Conservation (phyloP, 2,329 filamentous ascomycete species). For the Kalaharituber pfeilii region DNA sequence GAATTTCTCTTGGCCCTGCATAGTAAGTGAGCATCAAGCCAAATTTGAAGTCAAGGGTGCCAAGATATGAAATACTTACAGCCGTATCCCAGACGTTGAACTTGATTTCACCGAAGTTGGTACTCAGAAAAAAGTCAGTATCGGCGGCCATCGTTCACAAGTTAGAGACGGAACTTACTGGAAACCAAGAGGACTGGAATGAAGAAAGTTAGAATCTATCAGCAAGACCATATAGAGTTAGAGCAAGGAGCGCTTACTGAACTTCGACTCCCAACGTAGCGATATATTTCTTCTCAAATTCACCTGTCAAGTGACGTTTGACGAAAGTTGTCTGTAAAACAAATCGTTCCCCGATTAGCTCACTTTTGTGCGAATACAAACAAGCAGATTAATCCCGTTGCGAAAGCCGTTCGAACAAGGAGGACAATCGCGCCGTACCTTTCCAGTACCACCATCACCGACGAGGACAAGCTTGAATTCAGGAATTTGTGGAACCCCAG, state of each 20-base stretch:
- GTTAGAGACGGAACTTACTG: slow-evolving; percentile 29
- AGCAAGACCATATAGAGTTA: too few species aligned
- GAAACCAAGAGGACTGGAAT: slow-evolving; percentile 65
- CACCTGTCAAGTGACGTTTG: slow-evolving; percentile 98
- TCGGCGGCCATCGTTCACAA: neutral
- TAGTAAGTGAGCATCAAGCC: neutral
- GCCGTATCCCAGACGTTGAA: slow-evolving; percentile 99
- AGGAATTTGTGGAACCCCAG: slow-evolving; percentile 39
- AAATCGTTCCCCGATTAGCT: too few species aligned
- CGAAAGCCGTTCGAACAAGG: slow-evolving; percentile 8
- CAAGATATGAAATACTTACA: slow-evolving; percentile 25
- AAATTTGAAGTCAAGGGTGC: neutral
- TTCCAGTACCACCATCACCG: slow-evolving; percentile 97
- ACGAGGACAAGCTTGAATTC: slow-evolving; percentile 99
- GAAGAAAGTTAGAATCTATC: neutral
- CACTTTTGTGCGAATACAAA: too few species aligned
- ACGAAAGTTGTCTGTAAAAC: slow-evolving; percentile 97
- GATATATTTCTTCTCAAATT: slow-evolving; percentile 99
- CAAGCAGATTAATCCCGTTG: too few species aligned
- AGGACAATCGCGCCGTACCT: slow-evolving; percentile 45
- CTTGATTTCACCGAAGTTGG: slow-evolving; percentile 84
- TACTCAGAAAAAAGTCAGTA: slow-evolving; percentile 8
- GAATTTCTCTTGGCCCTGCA: slow-evolving; percentile 78
- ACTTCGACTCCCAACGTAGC: slow-evolving; percentile 98
- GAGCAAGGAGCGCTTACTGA: slow-evolving; percentile 33